phyloP scores from a whole-genome alignment of 257 asterid species.

The Salvia hispanica region DNA sequence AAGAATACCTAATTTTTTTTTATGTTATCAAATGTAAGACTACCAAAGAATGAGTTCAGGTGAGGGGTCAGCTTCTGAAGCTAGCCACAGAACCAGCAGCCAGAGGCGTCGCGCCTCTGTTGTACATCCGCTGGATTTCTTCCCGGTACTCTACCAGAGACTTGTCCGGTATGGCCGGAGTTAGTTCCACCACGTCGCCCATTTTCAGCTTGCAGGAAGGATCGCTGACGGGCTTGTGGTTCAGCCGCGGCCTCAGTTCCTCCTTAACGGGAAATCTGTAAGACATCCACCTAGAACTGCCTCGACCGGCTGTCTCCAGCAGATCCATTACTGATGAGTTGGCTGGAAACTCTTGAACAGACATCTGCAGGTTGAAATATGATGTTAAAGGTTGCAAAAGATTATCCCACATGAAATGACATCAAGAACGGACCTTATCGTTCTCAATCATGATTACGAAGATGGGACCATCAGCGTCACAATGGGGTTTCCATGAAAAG shows the following conservation, averaged over 20 bases:
- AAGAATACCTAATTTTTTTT: constrained; percentile 33
- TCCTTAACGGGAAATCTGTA: constrained; percentile 74
- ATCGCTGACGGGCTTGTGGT: constrained; percentile 66
- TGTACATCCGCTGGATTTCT: constrained; percentile 93
- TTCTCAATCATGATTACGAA: constrained; percentile 82
- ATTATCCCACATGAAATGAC: not conserved
- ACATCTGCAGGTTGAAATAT: constrained; percentile 66
- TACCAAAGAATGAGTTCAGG: constrained; percentile 38
- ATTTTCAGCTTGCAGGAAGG: constrained; percentile 74
- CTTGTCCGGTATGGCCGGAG: constrained; percentile 84
- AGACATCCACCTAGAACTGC: constrained; percentile 60
- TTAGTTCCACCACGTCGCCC: constrained; percentile 94
- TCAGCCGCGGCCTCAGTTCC: constrained; percentile 82
- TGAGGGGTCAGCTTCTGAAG: constrained; percentile 53
- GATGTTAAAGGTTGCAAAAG: not conserved
- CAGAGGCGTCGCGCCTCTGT: constrained; percentile 45
- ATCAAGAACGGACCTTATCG: constrained; percentile 65
- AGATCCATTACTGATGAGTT: constrained; percentile 77
- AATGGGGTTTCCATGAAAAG: constrained; percentile 70
- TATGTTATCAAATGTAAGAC: not conserved
- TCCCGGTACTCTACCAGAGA: constrained; percentile 76
- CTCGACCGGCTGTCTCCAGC: constrained; percentile 65
- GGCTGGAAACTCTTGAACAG: constrained; percentile 83
- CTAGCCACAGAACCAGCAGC: constrained; percentile 49
- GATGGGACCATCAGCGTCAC: constrained; percentile 77